Evolutionary conservation across 305 asterid species (phyloP).

Genomic region (Solanum hybrid): DNA sequence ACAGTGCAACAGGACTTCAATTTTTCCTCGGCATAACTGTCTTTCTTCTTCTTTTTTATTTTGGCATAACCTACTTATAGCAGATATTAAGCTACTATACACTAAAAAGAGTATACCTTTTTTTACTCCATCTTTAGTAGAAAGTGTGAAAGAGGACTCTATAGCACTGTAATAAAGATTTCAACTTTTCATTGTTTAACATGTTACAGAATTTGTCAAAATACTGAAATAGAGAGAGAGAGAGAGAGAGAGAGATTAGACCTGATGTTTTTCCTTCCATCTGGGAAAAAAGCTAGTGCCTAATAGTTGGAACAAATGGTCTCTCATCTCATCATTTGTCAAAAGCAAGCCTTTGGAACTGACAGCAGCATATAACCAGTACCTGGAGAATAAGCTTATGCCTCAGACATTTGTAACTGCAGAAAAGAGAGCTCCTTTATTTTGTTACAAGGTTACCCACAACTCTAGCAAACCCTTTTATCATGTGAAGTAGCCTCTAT

Average conservation of each 20-base stretch:
- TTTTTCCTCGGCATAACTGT: background rate
- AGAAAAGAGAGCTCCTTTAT: background rate
- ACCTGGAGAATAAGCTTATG: constrained; percentile 37
- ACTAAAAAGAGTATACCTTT: background rate
- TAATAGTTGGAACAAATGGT: constrained; percentile 79
- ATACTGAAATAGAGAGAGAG: background rate
- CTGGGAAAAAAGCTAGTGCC: constrained; percentile 85
- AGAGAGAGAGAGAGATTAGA: constrained; percentile 10
- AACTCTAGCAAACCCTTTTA: background rate
- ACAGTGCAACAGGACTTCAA: background rate
- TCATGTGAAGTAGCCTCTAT: background rate
- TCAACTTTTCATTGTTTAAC: background rate
- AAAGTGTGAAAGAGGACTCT: background rate
- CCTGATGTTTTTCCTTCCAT: constrained; percentile 99
- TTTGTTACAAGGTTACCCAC: background rate
- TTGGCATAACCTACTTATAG: background rate
- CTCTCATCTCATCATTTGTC: constrained; percentile 99
- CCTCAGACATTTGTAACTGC: background rate
- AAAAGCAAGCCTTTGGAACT: constrained; percentile 76
- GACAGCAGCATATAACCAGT: constrained; percentile 97
- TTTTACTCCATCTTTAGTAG: background rate
- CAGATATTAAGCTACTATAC: background rate
- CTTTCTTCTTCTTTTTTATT: background rate
- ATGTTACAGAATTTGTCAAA: background rate
- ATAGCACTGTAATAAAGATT: background rate